Conservation (phyloP, 108 stramenopile genomes). For the Nitzschia sp. region DNA sequence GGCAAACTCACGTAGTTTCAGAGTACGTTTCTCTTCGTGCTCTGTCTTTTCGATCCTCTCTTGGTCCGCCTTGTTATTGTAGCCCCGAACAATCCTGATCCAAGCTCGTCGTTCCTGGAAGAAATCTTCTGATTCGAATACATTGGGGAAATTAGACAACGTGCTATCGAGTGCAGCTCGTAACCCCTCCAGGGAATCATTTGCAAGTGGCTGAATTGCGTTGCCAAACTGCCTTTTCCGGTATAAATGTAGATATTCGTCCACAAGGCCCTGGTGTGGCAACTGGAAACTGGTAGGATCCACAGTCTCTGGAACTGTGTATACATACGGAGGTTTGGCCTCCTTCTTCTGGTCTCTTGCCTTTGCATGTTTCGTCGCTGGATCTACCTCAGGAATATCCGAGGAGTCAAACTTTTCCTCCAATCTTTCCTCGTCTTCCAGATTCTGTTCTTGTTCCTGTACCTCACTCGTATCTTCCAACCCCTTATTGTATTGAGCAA, state of each 20-base stretch:
- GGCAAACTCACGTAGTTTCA: constrained; percentile 16
- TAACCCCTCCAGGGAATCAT: background rate
- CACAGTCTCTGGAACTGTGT: background rate
- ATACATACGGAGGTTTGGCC: background rate
- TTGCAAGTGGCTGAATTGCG: background rate
- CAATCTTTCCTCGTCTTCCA: background rate
- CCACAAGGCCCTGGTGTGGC: background rate
- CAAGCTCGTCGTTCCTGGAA: constrained; percentile 14
- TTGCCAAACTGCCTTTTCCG: background rate
- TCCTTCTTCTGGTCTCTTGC: background rate
- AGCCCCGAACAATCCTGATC: constrained; percentile 19
- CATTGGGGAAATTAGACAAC: background rate
- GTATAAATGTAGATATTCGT: background rate
- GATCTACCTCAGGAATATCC: background rate
- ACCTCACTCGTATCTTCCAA: background rate
- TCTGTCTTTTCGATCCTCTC: constrained; percentile 35
- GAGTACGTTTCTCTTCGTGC: constrained; percentile 23
- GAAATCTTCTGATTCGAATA: constrained; percentile 1
- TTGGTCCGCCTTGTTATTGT: constrained; percentile 34
- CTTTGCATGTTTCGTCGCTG: background rate
- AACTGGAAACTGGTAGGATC: constrained; percentile 1
- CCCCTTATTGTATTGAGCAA: constrained; percentile 22
- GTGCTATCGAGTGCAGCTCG: background rate
- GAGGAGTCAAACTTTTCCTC: no score
- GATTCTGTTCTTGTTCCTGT: background rate